Conservation (phyloP, 768 basidiomycete species). For the Auriscalpium microsporum region DNA sequence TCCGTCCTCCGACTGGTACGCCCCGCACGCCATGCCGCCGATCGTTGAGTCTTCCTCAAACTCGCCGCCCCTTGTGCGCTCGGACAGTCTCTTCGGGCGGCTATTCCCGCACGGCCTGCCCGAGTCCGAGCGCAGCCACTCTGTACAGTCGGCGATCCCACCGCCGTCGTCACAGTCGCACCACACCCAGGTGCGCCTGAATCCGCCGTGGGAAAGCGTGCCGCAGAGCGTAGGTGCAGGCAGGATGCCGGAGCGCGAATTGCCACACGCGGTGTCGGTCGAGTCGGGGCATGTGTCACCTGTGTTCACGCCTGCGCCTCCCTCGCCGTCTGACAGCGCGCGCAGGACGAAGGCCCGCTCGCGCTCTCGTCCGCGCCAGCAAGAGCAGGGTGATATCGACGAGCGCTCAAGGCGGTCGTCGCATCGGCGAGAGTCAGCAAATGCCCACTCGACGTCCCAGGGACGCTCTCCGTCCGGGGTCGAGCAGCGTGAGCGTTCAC, state of each 20-base stretch:
- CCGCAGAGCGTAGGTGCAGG: conserved; percentile 1
- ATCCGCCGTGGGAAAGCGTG: conserved; percentile 2
- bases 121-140: not conserved
- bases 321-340: no score
- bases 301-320: no score
- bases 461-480: no score
- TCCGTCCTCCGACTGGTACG: not conserved
- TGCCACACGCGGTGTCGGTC: no score
- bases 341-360: no score
- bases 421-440: no score
- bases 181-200: conserved; percentile 5
- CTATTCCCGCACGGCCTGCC: conserved; percentile 5
- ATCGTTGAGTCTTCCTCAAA: not conserved
- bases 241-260: conserved; percentile 1
- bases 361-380: no score
- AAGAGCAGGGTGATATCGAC: no score
- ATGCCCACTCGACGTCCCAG: no score
- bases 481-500: no score
- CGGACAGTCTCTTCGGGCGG: conserved; percentile 6
- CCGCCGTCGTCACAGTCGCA: conserved; percentile 4
- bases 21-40: not conserved
- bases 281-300: no score
- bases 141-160: conserved; percentile 1
- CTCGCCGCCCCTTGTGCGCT: not conserved
- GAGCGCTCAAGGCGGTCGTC: no score